Conservation (phyloP, 2,329 filamentous ascomycete genomes). For the Dichotomopilus funicola region DNA sequence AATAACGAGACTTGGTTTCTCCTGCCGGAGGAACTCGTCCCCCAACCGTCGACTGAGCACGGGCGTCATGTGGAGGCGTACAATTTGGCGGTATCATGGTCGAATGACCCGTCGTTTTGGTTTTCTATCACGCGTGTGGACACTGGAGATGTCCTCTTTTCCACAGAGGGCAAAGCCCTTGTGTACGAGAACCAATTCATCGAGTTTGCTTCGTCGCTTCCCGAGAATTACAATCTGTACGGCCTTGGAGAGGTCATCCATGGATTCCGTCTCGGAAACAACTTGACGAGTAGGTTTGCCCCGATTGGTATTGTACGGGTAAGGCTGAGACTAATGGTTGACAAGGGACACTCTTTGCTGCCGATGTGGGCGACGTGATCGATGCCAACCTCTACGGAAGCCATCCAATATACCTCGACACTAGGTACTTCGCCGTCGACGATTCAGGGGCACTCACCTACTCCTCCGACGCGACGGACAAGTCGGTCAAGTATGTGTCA, state of each 20-base stretch:
- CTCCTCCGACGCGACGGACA: conserved; percentile 47
- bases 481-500: conserved; percentile 51
- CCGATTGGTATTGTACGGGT: no score
- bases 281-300: conserved; percentile 52
- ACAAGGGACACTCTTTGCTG: conserved; percentile 48
- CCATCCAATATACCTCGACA: conserved; percentile 76
- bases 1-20: conserved; percentile 62
- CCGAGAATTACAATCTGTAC: conserved; percentile 68
- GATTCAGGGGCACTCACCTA: conserved; percentile 44
- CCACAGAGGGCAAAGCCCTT: conserved; percentile 55
- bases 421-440: conserved; percentile 61
- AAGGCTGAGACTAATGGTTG: conserved; percentile 1
- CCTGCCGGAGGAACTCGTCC: conserved; percentile 57
- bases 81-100: conserved; percentile 50
- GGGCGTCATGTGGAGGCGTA: no score
- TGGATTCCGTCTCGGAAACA: conserved; percentile 63
- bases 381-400: conserved; percentile 67
- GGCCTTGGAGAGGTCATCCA: conserved; percentile 70
- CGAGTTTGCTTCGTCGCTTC: conserved; percentile 60
- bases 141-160: conserved; percentile 61
- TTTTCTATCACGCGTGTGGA: conserved; percentile 57
- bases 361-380: conserved; percentile 60
- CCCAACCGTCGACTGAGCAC: conserved; percentile 36
- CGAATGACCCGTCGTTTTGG: conserved; percentile 54
- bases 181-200: conserved; percentile 75